Base-by-base conservation (phyloP, 768 basidiomycete genomes). In the Sutorius australiensis region DNA sequence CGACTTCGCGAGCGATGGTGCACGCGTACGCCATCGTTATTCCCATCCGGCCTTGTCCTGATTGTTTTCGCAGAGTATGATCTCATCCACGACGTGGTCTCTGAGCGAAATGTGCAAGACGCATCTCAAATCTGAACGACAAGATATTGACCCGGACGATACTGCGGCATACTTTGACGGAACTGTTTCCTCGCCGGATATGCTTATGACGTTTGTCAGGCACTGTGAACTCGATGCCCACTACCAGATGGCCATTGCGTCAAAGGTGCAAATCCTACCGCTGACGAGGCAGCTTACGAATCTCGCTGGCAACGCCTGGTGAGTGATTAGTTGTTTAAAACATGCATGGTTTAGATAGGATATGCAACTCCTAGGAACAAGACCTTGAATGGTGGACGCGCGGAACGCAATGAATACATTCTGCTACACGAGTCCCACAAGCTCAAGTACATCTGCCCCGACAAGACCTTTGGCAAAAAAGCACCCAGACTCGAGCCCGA, bases 341-440 rank as follows among this genome's bases (percentile, higher is more conserved):
- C 10, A 17, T 8, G 6, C 6, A 16, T 27, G 31, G 28, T 11
- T 40, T 19, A 31, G 19, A 28, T 34, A 13, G 46, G 31, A 27
- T 21, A 39, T 14, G 12, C 3, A 3, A 53, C 24, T 13, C 28
- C 27, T 61, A 98, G 95, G 95, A 98, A 95, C 72, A 92, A 95
- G 64, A 98, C 97, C 0, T 70, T 99, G 41, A 98, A 93, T 59
- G 95, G 95, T 57, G 97, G 95, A 61, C 92, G 97, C 49, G 97
- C 97, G 0, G 97, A 98, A 64, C 92, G 97, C 27, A 99, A 98
- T 69, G 97, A 98, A 70, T 99, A 95, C 76, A 98, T 99, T 81
- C 74, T 99, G 39, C 78, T 99, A 14, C 97, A 99, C 68, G 95
- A 98, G 68, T 99, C 98, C 73, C 94, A 99, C 67, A 82, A 87